Evolutionary conservation across 306 rosid species (phyloP), one percentile per base, ranked within the genome.

Genomic region (Pyrus pyrifolia): DNA sequence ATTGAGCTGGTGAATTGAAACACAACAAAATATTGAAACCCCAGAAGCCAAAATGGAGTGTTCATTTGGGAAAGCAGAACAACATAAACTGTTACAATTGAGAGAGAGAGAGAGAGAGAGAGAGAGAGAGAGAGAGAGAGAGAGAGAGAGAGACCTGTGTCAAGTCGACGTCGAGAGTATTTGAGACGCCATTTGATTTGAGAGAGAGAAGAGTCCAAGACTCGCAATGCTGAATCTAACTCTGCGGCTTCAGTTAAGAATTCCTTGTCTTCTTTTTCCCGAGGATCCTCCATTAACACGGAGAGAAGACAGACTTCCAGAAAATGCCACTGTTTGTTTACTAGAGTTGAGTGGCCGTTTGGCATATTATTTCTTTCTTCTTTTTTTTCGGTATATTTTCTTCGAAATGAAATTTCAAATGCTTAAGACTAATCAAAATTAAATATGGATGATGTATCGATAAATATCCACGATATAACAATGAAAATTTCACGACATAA

Each of bases 141-240:
- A 55, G 45, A 21, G 33, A 35, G 59, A 71, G 27, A 42, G 31
- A 46, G 11, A 92, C 98, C 98, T 78, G 75, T 83, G 70, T 93
- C 83, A 22, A 93, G 86, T 11, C 98, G 91, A 75, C 89, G 91
- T 76, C 84, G 68, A 45, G 89, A 81, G 73, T 82, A 77, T 87
- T 86, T 93, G 83, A 93, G 98, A 31, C 92, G 93, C 98, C 98
- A 93, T 76, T 91, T 89, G 79, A 89, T 87, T 6, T 52, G 82
- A 14, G 86, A 72, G 29, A 91, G 85, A 82, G 88, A 86, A 0
- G 83, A 88, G n/a, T 88, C 80, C 70, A 93, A 67, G 29, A 82
- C 76, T 60, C 81, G 78, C 73, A 88, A 49, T 15, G 69, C 85
- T 76, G 87, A 87, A 1, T 88, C 97, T 57, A 83, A 75, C 29